Base-by-base conservation (phyloP, 176 grass and related monocot species). In the Bothriochloa decipiens region DNA sequence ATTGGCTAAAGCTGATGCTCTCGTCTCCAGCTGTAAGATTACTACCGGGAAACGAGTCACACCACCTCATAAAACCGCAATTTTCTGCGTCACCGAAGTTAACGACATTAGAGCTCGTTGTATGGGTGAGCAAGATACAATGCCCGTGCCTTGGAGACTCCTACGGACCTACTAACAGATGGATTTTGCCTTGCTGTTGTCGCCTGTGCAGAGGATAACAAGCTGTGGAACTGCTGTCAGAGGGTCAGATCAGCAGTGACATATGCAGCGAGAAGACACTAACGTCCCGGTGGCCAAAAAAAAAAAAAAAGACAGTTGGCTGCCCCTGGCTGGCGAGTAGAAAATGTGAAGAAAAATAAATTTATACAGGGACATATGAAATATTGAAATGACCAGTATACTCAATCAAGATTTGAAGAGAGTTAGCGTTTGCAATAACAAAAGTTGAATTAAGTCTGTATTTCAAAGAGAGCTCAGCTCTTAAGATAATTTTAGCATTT, bases 121-220 rank as follows among this genome's bases (percentile, higher is more conserved):
- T 33, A 6, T 50, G 4, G 71, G 5, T 61, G 35, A 76, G 49
- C 26, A 61, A 62, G 72, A 77, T 70, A 71, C 22, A 49, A 77
- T n/a, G 37, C 26, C 35, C 32, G 14, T 67, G 45, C 77, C 39
- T 80, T 41, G 77, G 57, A n/a, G 57, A 27, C 53, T 65, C 83
- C 83, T 61, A 50, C 18, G 49, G 8, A 58, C 7, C 18, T 22
- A 57, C 18, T 57, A 57, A 22, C 53, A 57, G 22, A 58, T n/a
- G 18, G 3, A 58, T 58, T 58, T 58, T 58, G 2, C 53, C 3
- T 58, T 58, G 7, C 53, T 58, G 53, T 58, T 58, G 53, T 8
- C 53, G 53, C 32, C 27, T 46, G 52, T 12, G 16, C 5, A 22
- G 25, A 58, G 25, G 52, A 20, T 25, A 35, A 81, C 35, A 25